A percentile compares a stretch with the other conserved stretches of the same genome.
Evolutionary conservation across 306 rosid species (phyloP).

Genomic region (Aeschynomene evenia): DNA sequence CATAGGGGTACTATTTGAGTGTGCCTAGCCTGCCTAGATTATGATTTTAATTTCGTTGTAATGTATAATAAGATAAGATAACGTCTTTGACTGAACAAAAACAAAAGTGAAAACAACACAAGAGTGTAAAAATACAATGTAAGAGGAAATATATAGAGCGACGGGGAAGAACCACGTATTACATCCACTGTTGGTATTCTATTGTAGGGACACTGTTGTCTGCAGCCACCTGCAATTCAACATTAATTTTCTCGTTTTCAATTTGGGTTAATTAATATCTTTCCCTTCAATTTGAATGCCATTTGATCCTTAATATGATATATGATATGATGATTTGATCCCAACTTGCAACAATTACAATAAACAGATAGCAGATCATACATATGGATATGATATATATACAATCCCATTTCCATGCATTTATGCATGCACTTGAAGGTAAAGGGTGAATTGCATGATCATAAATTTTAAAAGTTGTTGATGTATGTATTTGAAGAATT

Average conservation of each 20-base stretch:
- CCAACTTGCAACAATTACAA: too few relatives aligned
- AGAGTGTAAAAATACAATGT: slow-evolving; percentile 30
- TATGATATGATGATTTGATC: too few relatives aligned
- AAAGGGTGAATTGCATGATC: too few relatives aligned
- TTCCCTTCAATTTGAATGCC: background rate
- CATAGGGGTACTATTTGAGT: background rate
- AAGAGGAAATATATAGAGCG: background rate
- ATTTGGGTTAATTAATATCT: too few relatives aligned
- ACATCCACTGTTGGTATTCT: slow-evolving; percentile 4
- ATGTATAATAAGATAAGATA: too few relatives aligned
- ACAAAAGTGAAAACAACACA: slow-evolving; percentile 9
- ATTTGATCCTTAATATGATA: too few relatives aligned
- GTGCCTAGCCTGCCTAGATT: too few relatives aligned
- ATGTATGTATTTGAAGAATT: too few relatives aligned
- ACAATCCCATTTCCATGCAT: background rate
- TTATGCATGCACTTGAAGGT: too few relatives aligned
- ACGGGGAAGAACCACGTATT: slow-evolving; percentile 18
- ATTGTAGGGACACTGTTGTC: background rate
- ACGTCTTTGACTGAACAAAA: slow-evolving; percentile 63
- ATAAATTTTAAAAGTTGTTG: too few relatives aligned
- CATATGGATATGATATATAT: too few relatives aligned
- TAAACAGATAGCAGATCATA: background rate
- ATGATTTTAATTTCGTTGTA: background rate
- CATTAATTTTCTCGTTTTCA: background rate
- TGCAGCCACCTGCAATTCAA: background rate